Base-by-base conservation (phyloP, 2,329 filamentous ascomycete genomes). In the Trichoderma koningii region DNA sequence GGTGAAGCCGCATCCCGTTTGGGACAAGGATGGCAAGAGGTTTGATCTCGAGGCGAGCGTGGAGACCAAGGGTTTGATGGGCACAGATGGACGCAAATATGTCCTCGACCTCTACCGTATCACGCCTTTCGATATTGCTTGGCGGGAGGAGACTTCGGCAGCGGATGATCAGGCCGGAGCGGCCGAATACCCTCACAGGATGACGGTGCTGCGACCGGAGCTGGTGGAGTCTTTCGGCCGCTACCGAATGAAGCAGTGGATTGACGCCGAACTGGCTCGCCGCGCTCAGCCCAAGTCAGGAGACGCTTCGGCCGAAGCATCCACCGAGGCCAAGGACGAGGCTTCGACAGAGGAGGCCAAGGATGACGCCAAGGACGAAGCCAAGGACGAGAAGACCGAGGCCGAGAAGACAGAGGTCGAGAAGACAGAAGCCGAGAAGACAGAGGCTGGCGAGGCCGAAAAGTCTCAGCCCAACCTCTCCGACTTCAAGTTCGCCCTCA, bases 81-180 rank as follows among this genome's bases (percentile, higher is more conserved):
- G 95, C 55, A 99, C 95, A 1, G 95, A 99, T 74, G 95, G 93
- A 44, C 87, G 95, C 71, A 97, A 97, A 76, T 99, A 99, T 74
- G 92, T 97, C n/a, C 85, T 99, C 57, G 95, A 99, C 73, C 81
- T 99, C 61, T 99, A 99, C 81, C 88, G 95, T 65, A 89, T 98
- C 69, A 96, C 95, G 3, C 95, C 95, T 6, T 80, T 98, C 65
- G 95, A 99, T 76, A 88, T 97, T 64, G 78, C 84, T 23, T 99
- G 96, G 93, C 84, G 97, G 71, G 94, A 99, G 70, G 89, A 94
- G 75, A 83, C 87, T 70, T 82, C 80, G 17, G 76, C 78, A 62
- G 81, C 83, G 68, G 75, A 80, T 63, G 79, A 77, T 10, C 79
- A 77, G 17, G 71, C 75, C 50, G 73, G 75, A 23, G 75, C 78